Evolutionary conservation across 1,139 yeast genomes (phyloP).

Genomic region (Pichia sp.): DNA sequence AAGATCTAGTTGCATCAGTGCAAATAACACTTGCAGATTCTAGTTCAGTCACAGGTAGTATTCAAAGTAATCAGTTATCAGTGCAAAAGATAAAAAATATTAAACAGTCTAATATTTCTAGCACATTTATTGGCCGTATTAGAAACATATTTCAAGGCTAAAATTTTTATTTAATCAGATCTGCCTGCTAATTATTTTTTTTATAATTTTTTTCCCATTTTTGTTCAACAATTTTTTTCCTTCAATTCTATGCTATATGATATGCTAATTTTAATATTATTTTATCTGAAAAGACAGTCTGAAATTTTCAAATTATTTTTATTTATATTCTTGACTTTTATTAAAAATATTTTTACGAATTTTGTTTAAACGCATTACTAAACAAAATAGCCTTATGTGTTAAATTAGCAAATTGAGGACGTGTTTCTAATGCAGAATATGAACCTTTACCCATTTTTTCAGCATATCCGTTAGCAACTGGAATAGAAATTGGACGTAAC

Average conservation of each 20-base stretch:
- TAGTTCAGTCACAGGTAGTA: constrained; percentile 15
- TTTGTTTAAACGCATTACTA: not conserved
- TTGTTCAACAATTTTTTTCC: too few species aligned
- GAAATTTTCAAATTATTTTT: too few species aligned
- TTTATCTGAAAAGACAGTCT: too few species aligned
- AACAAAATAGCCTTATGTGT: constrained; percentile 1
- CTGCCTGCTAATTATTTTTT: not conserved
- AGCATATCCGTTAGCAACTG: constrained; percentile 38
- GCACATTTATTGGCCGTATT: not conserved
- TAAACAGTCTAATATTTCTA: not conserved
- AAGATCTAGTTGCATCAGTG: constrained; percentile 16
- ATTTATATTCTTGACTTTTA: too few species aligned
- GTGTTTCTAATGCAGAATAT: constrained; percentile 38
- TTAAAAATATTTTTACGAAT: too few species aligned
- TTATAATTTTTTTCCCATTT: too few species aligned
- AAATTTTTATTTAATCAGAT: too few species aligned
- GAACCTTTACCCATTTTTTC: constrained; percentile 42
- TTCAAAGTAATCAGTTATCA: not conserved
- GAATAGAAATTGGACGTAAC: constrained; percentile 43
- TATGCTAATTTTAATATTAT: too few species aligned
- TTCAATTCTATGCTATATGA: too few species aligned
- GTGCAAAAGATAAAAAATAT: not conserved
- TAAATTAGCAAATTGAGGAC: constrained; percentile 43
- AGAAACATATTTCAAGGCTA: not conserved
- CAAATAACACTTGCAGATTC: constrained; percentile 26